A percentile compares a stretch with the other conserved stretches of the same genome.
These are phyloP conservation scores for Eragrostis curvula DNA, from an alignment of 176 grass and related monocot genomes.

Conservation along the genomic window DNA sequence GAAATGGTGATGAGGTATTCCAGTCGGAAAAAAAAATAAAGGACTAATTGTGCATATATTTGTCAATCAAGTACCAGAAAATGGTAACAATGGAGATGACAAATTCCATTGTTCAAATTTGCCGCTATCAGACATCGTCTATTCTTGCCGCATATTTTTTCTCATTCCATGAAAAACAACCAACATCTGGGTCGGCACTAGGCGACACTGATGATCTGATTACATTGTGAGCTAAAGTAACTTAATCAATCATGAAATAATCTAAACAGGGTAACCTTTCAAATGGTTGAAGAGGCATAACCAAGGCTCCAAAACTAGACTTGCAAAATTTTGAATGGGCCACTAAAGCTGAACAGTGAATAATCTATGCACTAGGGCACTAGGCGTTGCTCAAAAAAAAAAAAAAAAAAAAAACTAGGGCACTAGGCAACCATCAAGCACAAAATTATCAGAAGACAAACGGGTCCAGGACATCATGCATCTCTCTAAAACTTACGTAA, in stretches of 20 bases:
- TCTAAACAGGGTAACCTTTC: conserved; percentile 29
- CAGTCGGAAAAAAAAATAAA: background rate
- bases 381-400: no score
- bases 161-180: background rate
- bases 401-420: no score
- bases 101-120: background rate
- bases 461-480: background rate
- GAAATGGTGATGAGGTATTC: background rate
- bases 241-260: conserved; percentile 28
- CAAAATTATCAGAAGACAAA: background rate
- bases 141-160: conserved; percentile 1
- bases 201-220: conserved; percentile 6
- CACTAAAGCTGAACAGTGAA: conserved; percentile 23
- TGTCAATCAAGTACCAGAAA: background rate
- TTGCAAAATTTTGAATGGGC: conserved; percentile 27
- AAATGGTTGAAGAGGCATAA: conserved; percentile 33
- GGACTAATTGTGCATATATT: conserved; percentile 4
- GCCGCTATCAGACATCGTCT: background rate
- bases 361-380: conserved; percentile 13
- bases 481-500: conserved; percentile 6
- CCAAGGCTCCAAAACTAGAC: conserved; percentile 22
- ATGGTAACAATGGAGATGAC: background rate
- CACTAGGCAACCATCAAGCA: conserved; percentile 24
- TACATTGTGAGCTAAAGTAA: conserved; percentile 17
- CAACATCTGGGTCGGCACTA: conserved; percentile 8